Evolutionary conservation across 2,329 filamentous ascomycete genomes (phyloP).

Genomic region (Colletotrichum graminicola): DNA sequence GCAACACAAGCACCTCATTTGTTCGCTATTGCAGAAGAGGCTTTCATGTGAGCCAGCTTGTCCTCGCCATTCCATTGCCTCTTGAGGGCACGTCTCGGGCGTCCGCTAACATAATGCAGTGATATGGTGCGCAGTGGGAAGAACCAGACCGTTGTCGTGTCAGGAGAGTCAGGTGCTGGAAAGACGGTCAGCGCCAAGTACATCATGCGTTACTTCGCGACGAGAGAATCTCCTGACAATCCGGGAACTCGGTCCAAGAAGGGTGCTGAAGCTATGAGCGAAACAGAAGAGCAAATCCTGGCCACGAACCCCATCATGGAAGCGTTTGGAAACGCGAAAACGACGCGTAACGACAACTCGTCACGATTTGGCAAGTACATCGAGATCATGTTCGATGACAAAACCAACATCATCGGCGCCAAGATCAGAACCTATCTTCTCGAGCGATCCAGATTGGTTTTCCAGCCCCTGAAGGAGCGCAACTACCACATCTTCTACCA

Average conservation of each 20-base stretch:
- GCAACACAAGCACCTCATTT: constrained; percentile 97
- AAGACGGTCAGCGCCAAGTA: constrained; percentile 99
- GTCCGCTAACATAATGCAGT: constrained; percentile 63
- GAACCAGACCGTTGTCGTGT: constrained; percentile 99
- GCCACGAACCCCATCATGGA: constrained; percentile 99
- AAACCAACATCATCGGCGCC: constrained; percentile 96
- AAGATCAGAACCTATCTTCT: constrained; percentile 97
- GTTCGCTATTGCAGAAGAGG: constrained; percentile 98
- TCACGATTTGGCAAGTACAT: constrained; percentile 99
- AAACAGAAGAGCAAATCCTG: constrained; percentile 98
- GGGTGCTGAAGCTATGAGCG: constrained; percentile 87
- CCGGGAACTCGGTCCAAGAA: constrained; percentile 81
- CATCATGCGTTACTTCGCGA: constrained; percentile 99
- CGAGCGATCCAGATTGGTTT: constrained; percentile 94
- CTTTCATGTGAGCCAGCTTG: constrained; percentile 80
- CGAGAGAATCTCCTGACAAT: constrained; percentile 92
- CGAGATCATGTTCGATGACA: constrained; percentile 98
- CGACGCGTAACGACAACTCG: constrained; percentile 99
- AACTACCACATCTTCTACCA: constrained; percentile 99
- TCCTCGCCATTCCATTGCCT: neutral
- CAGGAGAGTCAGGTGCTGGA: constrained; percentile 96
- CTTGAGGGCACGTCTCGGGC: neutral
- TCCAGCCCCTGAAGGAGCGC: constrained; percentile 95
- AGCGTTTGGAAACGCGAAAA: constrained; percentile 99
- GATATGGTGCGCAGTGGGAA: constrained; percentile 97